Conservation (phyloP, 2,329 filamentous ascomycete species). For the Hypomyces perniciosus region DNA sequence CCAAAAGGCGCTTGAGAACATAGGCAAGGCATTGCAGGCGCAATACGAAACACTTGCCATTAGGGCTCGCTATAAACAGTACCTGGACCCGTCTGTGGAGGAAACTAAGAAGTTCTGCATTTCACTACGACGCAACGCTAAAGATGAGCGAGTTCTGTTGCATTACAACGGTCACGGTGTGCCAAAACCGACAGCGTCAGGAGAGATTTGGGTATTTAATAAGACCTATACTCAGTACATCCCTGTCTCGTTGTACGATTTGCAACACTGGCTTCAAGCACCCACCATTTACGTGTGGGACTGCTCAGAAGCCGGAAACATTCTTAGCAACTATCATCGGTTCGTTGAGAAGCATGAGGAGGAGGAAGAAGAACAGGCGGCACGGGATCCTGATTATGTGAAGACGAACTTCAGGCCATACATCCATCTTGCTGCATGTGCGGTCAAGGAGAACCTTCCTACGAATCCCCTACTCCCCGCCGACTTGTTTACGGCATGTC, state of each 20-base stretch:
- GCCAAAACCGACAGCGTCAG: constrained; percentile 87
- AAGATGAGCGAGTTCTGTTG: constrained; percentile 92
- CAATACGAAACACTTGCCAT: constrained; percentile 96
- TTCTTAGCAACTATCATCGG: constrained; percentile 88
- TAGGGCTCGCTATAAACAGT: constrained; percentile 94
- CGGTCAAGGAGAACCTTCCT: constrained; percentile 83
- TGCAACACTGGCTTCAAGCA: constrained; percentile 92
- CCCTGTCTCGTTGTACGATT: constrained; percentile 87
- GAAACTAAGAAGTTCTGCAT: constrained; percentile 96
- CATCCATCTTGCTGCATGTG: constrained; percentile 89
- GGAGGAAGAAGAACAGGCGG: constrained; percentile 71
- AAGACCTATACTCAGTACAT: constrained; percentile 99
- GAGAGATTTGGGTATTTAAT: constrained; percentile 99
- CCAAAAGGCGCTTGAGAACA: constrained; percentile 84
- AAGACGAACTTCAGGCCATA: constrained; percentile 65
- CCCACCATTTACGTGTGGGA: constrained; percentile 97
- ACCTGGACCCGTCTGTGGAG: constrained; percentile 91
- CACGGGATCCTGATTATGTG: constrained; percentile 74
- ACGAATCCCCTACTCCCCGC: constrained; percentile 91
- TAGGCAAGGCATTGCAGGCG: constrained; percentile 89
- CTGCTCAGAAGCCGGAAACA: constrained; percentile 93
- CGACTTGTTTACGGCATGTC: constrained; percentile 90
- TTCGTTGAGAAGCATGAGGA: constrained; percentile 93
- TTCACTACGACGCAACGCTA: constrained; percentile 82
- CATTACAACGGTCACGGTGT: constrained; percentile 99